A percentile compares a stretch with the other conserved stretches of the same genome.
phyloP scores from a whole-genome alignment of 345 rosid species.

The Gossypioides kirkii region DNA sequence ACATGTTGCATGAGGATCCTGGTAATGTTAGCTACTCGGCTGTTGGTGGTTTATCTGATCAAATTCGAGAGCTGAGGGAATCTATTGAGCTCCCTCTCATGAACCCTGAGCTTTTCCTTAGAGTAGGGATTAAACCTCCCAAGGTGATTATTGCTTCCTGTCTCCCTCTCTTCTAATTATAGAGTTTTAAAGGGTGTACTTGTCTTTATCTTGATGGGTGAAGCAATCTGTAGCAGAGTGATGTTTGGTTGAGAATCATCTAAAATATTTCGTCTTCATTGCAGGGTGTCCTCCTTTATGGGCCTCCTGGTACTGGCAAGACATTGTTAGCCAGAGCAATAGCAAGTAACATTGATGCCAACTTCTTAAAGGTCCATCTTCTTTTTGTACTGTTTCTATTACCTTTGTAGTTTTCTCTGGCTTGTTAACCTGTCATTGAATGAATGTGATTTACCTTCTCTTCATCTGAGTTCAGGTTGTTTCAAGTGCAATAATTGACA shows the following conservation, averaged over 20 bases:
- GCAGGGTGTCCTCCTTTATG: slow-evolving; percentile 97
- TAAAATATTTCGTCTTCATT: slow-evolving; percentile 8
- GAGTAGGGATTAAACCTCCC: slow-evolving; percentile 97
- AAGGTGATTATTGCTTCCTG: slow-evolving; percentile 45
- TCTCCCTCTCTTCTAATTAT: not conserved
- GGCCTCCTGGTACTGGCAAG: slow-evolving; percentile 99
- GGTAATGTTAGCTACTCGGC: slow-evolving; percentile 95
- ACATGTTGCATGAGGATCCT: slow-evolving; percentile 96
- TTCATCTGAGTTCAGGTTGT: slow-evolving; percentile 50
- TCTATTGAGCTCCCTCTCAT: slow-evolving; percentile 93
- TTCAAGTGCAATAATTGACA: slow-evolving; percentile 94
- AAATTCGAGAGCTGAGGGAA: slow-evolving; percentile 90
- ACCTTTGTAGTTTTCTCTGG: not conserved
- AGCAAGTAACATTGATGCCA: slow-evolving; percentile 96
- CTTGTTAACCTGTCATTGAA: not conserved
- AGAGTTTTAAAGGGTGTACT: not conserved
- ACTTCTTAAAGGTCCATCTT: slow-evolving; percentile 72
- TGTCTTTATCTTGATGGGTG: not conserved
- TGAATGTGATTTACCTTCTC: not conserved
- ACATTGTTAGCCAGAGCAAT: slow-evolving; percentile 95
- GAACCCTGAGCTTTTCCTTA: slow-evolving; percentile 92
- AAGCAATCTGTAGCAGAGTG: not conserved
- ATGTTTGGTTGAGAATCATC: slow-evolving; percentile 1
- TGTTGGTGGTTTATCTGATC: slow-evolving; percentile 92
- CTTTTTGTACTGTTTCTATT: slow-evolving; percentile 8